These are phyloP conservation scores for Cynara cardunculus DNA, from an alignment of 129 eudicot species.

Conservation along the genomic window DNA sequence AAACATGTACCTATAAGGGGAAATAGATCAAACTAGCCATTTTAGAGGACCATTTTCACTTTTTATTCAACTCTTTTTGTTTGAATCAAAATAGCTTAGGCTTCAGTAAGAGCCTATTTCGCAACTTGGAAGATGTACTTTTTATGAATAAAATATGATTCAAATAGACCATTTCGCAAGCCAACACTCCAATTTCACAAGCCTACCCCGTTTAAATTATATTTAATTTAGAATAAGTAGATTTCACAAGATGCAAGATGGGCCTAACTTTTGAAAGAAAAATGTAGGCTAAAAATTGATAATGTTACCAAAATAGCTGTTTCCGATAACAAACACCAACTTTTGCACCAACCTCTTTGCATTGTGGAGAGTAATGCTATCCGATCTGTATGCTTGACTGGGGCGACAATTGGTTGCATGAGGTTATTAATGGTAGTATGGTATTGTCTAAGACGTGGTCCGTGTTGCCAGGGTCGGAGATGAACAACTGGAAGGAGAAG, in stretches of 20 bases:
- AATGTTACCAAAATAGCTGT: too few relatives aligned
- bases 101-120: too few relatives aligned
- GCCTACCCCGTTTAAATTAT: not conserved
- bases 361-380: not conserved
- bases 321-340: too few relatives aligned
- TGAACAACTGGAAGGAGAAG: constrained; percentile 97
- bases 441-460: not conserved
- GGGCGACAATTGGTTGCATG: not conserved
- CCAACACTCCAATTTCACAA: not conserved
- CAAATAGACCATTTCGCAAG: not conserved
- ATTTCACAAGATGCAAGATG: not conserved
- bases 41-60: too few relatives aligned
- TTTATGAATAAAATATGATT: too few relatives aligned
- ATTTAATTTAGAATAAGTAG: not conserved
- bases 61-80: not conserved
- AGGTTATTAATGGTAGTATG: not conserved
- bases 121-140: not conserved
- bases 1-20: too few relatives aligned
- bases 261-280: too few relatives aligned
- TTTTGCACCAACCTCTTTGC: too few relatives aligned
- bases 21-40: too few relatives aligned
- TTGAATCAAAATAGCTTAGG: not conserved
- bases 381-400: not conserved
- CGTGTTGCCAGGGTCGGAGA: constrained; percentile 75
- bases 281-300: not conserved